Evolutionary conservation across 345 rosid genomes (phyloP).

Genomic region (Geranium brycei): DNA sequence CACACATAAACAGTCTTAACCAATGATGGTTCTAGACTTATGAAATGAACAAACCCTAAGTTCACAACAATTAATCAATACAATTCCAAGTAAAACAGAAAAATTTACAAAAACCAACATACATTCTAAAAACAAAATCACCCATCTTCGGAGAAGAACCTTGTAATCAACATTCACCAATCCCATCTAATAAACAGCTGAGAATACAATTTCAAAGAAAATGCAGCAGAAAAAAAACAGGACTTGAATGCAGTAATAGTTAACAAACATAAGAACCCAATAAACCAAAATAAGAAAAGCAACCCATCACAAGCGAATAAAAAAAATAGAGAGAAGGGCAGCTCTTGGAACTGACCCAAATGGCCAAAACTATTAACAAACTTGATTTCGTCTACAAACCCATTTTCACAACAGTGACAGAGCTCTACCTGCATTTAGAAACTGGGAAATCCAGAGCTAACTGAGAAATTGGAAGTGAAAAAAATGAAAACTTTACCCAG

Average conservation of each 20-base stretch:
- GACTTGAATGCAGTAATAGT: not conserved
- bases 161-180: no score
- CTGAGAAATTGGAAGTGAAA: not conserved
- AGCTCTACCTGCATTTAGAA: not conserved
- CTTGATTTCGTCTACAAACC: not conserved
- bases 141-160: no score
- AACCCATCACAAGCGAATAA: not conserved
- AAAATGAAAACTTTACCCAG: not conserved
- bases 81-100: no score
- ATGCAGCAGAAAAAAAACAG: not conserved
- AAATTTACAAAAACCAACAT: not conserved
- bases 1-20: not conserved
- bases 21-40: not conserved
- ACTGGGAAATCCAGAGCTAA: no score
- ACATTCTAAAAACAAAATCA: no score
- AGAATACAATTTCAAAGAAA: not conserved
- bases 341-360: not conserved
- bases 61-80: no score
- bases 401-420: not conserved
- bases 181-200: not conserved
- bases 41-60: no score
- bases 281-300: not conserved
- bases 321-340: no score
- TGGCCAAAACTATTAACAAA: not conserved
- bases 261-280: not conserved